These are phyloP conservation scores for Petunia axillaris DNA, from an alignment of 257 asterid species.

Conservation along the genomic window DNA sequence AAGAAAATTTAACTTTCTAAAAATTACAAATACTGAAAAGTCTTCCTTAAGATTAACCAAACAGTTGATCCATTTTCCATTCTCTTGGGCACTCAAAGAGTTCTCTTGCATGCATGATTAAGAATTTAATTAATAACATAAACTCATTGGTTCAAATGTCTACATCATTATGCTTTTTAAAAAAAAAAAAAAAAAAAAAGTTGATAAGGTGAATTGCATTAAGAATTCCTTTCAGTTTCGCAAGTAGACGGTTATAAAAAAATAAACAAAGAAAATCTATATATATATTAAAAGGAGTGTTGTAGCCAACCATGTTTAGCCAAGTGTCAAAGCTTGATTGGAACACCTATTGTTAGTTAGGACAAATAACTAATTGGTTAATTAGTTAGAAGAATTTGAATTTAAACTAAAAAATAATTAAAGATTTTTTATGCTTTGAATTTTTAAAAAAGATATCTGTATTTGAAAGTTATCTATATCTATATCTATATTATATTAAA, in stretches of 20 bases:
- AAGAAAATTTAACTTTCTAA: background rate
- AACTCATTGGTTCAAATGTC: background rate
- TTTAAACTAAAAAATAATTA: no score
- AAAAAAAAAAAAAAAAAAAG: background rate
- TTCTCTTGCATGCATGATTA: background rate
- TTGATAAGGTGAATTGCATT: background rate
- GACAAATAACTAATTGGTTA: no score
- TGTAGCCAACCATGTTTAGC: no score
- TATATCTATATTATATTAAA: no score
- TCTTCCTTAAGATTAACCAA: background rate
- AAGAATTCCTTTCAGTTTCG: background rate
- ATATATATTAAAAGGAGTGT: no score
- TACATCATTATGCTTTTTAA: slow-evolving; percentile 12
- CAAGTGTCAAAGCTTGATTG: no score
- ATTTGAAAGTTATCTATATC: no score
- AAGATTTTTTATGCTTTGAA: no score
- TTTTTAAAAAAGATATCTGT: no score
- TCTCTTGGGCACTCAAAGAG: background rate
- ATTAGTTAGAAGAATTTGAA: no score
- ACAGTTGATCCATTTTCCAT: background rate
- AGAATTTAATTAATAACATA: background rate
- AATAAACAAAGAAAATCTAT: background rate
- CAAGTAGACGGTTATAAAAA: background rate
- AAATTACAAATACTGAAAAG: background rate
- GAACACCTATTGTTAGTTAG: no score